Evolutionary conservation across 1,284 basidiomycete species (phyloP).

Genomic region (Puccinia novopanici): DNA sequence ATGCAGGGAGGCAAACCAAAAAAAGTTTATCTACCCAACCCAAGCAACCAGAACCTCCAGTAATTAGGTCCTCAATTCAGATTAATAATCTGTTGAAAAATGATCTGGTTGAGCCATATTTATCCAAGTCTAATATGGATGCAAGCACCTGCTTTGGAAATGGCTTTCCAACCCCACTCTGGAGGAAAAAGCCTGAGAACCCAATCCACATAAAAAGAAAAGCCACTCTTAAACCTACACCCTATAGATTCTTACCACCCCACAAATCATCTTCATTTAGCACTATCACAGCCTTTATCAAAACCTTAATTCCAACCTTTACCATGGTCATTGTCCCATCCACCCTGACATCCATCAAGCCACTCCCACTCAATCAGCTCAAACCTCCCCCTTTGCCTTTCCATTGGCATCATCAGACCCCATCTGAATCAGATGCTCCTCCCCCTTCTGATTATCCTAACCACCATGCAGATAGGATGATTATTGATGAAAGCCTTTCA

Average conservation of each 20-base stretch:
- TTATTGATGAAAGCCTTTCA: slow-evolving; percentile 45
- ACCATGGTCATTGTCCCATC: slow-evolving; percentile 18
- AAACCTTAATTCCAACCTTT: slow-evolving; percentile 12
- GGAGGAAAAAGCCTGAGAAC: not conserved
- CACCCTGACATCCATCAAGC: slow-evolving; percentile 8
- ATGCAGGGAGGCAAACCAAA: not conserved
- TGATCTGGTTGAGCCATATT: slow-evolving; percentile 36
- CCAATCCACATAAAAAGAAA: not conserved
- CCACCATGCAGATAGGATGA: slow-evolving; percentile 6
- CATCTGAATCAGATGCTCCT: not conserved
- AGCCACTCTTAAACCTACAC: slow-evolving; percentile 2
- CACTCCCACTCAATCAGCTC: not conserved
- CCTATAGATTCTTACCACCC: not conserved
- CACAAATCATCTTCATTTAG: slow-evolving; percentile 1
- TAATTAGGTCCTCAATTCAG: slow-evolving; percentile 46
- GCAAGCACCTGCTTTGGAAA: slow-evolving; percentile 39
- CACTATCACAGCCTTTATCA: slow-evolving; percentile 3
- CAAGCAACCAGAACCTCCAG: not conserved
- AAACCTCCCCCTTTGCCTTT: slow-evolving; percentile 6
- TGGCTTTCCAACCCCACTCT: not conserved
- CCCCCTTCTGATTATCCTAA: slow-evolving; percentile 7
- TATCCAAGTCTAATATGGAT: slow-evolving; percentile 26
- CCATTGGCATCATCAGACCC: not conserved
- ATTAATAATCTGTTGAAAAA: slow-evolving; percentile 49
- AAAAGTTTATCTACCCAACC: not conserved